Conservation (phyloP, 148 eudicot species). For the Rhododendron williamsianum region DNA sequence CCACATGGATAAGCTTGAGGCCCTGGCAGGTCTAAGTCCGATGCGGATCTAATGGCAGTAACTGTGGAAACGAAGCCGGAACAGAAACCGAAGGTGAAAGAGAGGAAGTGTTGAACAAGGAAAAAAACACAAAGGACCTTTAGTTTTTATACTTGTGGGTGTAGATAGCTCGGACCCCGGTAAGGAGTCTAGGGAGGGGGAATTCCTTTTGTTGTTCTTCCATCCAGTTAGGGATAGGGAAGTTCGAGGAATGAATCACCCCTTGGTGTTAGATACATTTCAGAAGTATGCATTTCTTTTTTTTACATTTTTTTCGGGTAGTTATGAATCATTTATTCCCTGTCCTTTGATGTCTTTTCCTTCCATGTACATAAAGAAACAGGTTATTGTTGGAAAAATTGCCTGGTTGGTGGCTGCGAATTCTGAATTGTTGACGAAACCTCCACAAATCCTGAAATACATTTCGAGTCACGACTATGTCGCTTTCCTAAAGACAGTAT, state of each 20-base stretch:
- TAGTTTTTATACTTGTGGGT: constrained; percentile 12
- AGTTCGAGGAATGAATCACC: constrained; percentile 20
- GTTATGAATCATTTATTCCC: background rate
- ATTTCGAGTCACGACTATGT: too few species aligned
- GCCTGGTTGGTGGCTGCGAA: too few species aligned
- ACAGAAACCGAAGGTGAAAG: background rate
- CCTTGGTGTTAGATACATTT: constrained; percentile 16
- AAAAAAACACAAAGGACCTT: background rate
- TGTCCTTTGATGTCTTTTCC: background rate
- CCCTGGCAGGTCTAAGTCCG: constrained; percentile 57
- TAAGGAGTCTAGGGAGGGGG: constrained; percentile 25
- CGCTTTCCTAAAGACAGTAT: too few species aligned
- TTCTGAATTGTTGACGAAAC: too few species aligned
- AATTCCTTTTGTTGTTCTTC: constrained; percentile 32
- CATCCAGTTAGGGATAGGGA: constrained; percentile 40
- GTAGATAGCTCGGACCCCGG: constrained; percentile 25
- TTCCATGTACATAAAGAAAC: background rate
- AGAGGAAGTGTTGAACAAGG: constrained; percentile 6
- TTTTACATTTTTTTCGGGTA: background rate
- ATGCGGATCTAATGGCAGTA: constrained; percentile 40
- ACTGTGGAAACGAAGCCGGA: constrained; percentile 19
- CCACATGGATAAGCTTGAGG: constrained; percentile 33
- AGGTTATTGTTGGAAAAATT: too few species aligned
- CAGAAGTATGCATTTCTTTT: background rate
- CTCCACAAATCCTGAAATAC: too few species aligned